Conservation (phyloP, 1,284 basidiomycete species). For the Exobasidium cylindrosporum region DNA sequence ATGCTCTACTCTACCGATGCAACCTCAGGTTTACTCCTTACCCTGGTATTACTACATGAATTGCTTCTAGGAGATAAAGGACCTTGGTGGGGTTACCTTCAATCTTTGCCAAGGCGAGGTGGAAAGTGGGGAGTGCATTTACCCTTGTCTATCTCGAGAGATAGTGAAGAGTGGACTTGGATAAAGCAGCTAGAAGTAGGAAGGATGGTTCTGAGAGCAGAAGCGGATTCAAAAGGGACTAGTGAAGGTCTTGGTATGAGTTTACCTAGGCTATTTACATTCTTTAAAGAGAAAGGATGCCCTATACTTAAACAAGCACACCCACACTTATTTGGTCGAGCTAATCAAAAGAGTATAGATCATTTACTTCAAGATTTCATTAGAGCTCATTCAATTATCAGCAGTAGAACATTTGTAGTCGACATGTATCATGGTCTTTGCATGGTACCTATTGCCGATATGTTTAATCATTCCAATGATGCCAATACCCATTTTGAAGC, state of each 20-base stretch:
- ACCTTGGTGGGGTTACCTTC: conserved; percentile 12
- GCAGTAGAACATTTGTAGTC: conserved; percentile 44
- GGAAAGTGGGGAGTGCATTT: conserved; percentile 6
- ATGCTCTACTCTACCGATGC: conserved; percentile 3
- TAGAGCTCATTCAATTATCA: conserved; percentile 35
- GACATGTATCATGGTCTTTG: conserved; percentile 39
- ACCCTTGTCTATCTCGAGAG: conserved; percentile 1
- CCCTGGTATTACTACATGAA: conserved; percentile 11
- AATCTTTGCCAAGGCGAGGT: conserved; percentile 5
- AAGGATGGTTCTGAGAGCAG: conserved; percentile 6
- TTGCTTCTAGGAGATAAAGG: conserved; percentile 4
- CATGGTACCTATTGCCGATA: conserved; percentile 45
- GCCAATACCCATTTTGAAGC: conserved; percentile 46
- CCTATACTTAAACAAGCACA: not conserved
- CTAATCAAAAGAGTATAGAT: not conserved
- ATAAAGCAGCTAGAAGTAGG: not conserved
- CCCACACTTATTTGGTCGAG: not conserved
- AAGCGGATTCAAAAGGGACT: not conserved
- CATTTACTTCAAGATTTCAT: conserved; percentile 4
- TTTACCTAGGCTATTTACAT: not conserved
- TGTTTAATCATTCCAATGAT: conserved; percentile 42
- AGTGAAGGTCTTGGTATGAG: conserved; percentile 13
- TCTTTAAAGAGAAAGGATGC: not conserved
- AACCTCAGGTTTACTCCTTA: conserved; percentile 8
- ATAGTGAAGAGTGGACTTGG: conserved; percentile 10